Percentiles rank a stretch among this genome's conserved stretches.
Evolutionary conservation across 1,284 basidiomycete species (phyloP).

Genomic region (Puccinia novopanici): DNA sequence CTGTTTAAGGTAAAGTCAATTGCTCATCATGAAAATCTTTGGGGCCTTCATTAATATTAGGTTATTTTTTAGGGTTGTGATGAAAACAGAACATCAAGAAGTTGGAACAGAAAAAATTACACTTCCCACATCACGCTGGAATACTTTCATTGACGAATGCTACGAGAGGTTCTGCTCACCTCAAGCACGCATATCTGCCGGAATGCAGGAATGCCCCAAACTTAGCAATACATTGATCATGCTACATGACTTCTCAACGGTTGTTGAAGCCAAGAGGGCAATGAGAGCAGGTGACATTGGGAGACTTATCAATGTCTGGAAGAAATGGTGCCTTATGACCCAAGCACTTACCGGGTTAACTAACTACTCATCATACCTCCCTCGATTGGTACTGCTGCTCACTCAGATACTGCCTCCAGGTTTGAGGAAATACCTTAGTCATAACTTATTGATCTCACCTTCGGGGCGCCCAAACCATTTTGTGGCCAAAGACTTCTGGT

Average conservation of each 20-base stretch:
- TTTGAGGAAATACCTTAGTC: too few species aligned
- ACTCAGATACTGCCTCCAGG: constrained; percentile 21
- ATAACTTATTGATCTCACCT: too few species aligned
- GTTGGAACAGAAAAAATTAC: background rate
- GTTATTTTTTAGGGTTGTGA: background rate
- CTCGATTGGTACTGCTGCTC: background rate
- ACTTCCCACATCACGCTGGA: background rate
- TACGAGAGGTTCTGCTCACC: background rate
- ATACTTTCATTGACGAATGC: background rate
- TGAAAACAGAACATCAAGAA: background rate
- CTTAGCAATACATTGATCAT: constrained; percentile 4
- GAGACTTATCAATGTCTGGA: constrained; percentile 28
- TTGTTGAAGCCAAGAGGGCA: constrained; percentile 39
- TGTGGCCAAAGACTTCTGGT: too few species aligned
- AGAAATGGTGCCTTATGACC: constrained; percentile 23
- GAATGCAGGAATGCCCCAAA: background rate
- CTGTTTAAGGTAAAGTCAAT: background rate
- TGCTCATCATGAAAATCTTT: background rate
- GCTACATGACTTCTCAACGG: constrained; percentile 14
- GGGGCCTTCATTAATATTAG: background rate
- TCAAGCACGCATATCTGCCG: background rate
- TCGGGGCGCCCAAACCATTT: too few species aligned
- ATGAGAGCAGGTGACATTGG: too few species aligned
- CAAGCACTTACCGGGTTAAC: background rate
- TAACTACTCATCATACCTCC: constrained; percentile 25